Conservation (phyloP, 495 filamentous ascomycete genomes). For the Aspergillus olivimuriae region DNA sequence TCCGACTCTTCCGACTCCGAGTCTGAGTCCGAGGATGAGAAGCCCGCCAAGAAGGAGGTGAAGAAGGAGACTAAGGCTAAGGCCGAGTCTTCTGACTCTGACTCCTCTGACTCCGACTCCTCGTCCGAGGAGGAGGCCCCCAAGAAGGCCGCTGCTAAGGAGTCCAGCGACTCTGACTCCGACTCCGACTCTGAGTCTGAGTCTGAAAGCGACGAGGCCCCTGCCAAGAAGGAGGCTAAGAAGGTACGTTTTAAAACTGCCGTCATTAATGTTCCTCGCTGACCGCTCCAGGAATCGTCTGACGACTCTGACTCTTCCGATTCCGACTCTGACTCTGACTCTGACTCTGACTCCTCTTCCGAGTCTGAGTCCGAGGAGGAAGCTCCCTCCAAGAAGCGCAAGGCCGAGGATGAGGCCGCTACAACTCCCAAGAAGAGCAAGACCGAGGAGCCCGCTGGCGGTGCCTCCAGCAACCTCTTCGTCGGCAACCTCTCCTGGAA, state of each 20-base stretch:
- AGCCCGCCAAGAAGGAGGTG: conserved; percentile 23
- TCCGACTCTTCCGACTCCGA: conserved; percentile 7
- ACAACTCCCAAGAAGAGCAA: conserved; percentile 78
- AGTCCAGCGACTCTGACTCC: conserved; percentile 39
- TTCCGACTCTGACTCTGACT: conserved; percentile 28
- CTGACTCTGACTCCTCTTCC: conserved; percentile 27
- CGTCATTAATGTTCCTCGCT: not conserved
- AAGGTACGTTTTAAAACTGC: conserved; percentile 20
- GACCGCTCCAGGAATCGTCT: conserved; percentile 23
- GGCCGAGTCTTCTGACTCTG: conserved; percentile 9
- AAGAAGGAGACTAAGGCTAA: conserved; percentile 9
- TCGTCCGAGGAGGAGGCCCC: conserved; percentile 23
- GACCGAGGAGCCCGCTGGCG: conserved; percentile 57
- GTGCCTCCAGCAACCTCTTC: conserved; percentile 70
- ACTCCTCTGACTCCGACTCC: conserved; percentile 6
- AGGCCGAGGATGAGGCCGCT: conserved; percentile 64
- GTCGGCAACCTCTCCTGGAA: conserved; percentile 94
- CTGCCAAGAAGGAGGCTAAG: conserved; percentile 37
- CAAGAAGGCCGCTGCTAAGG: conserved; percentile 33
- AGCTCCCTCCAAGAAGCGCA: conserved; percentile 76
- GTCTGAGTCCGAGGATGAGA: conserved; percentile 28
- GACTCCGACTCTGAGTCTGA: conserved; percentile 44
- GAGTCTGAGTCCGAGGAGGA: conserved; percentile 47
- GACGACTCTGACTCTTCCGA: conserved; percentile 26
- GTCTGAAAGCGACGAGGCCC: conserved; percentile 34